Evolutionary conservation across 495 filamentous ascomycete species (phyloP).

Genomic region (Bacidia rubella): DNA sequence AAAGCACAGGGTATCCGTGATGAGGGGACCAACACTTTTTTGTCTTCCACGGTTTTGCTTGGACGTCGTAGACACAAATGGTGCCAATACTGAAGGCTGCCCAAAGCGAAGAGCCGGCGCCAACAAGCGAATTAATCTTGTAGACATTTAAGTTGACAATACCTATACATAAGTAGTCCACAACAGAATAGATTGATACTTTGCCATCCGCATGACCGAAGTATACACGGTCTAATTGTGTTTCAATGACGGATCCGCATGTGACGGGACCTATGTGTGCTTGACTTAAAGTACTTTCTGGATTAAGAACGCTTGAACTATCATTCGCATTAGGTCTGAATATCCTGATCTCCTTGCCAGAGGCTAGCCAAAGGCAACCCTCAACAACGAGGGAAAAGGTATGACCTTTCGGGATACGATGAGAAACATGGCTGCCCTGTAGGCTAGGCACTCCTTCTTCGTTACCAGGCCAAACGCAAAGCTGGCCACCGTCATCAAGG

Average conservation of each 20-base stretch:
- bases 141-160: slow-evolving; percentile 79
- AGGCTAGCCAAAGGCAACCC: slow-evolving; percentile 73
- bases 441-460: slow-evolving; percentile 61
- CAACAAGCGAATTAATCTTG: slow-evolving; percentile 82
- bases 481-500: slow-evolving; percentile 75
- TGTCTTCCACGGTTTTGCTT: slow-evolving; percentile 66
- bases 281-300: slow-evolving; percentile 45
- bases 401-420: slow-evolving; percentile 66
- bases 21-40: slow-evolving; percentile 94
- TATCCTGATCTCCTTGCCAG: slow-evolving; percentile 75
- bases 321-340: slow-evolving; percentile 61
- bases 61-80: slow-evolving; percentile 84
- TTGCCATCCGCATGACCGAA: slow-evolving; percentile 92
- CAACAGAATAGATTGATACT: slow-evolving; percentile 73
- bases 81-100: slow-evolving; percentile 92
- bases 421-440: slow-evolving; percentile 47
- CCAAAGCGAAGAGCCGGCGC: slow-evolving; percentile 79
- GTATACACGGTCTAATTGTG: slow-evolving; percentile 68
- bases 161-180: slow-evolving; percentile 57
- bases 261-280: slow-evolving; percentile 74
- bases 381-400: slow-evolving; percentile 74
- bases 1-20: slow-evolving; percentile 55
- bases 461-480: slow-evolving; percentile 80
- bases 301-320: slow-evolving; percentile 48
- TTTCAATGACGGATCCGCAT: slow-evolving; percentile 59